phyloP scores from a whole-genome alignment of 2,329 filamentous ascomycete genomes.

The Metarhizium robertsii region DNA sequence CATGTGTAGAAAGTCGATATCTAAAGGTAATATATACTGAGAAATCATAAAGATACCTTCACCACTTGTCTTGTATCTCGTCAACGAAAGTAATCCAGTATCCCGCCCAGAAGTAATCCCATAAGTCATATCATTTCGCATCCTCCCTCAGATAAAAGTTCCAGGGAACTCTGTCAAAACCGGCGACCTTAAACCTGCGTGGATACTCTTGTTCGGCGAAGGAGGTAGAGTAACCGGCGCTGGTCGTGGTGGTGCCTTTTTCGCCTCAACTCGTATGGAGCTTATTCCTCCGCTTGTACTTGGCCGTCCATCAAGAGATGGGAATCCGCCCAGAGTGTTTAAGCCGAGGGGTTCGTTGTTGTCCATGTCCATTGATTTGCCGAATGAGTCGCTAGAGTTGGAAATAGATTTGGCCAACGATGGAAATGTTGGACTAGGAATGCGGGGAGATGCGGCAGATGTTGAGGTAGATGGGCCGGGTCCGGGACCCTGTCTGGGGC shows the following conservation, averaged over 20 bases:
- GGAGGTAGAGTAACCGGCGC: slow-evolving; percentile 19
- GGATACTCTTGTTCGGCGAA: slow-evolving; percentile 6
- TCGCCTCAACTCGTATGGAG: slow-evolving; percentile 19
- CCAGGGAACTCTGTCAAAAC: not conserved
- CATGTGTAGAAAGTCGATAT: too few relatives aligned
- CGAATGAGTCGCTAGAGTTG: slow-evolving; percentile 20
- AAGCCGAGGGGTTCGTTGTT: slow-evolving; percentile 5
- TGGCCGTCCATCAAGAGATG: slow-evolving; percentile 5
- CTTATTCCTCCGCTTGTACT: not conserved
- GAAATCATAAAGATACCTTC: not conserved
- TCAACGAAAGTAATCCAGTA: not conserved
- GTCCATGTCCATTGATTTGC: slow-evolving; percentile 20
- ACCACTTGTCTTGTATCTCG: not conserved
- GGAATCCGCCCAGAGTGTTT: not conserved
- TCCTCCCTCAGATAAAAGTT: not conserved
- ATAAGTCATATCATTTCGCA: not conserved
- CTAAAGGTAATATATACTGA: not conserved
- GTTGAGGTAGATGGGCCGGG: slow-evolving; percentile 16
- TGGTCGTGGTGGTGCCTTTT: slow-evolving; percentile 23
- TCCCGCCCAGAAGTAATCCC: not conserved
- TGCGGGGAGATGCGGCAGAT: slow-evolving; percentile 19
- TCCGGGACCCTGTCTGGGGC: slow-evolving; percentile 1
- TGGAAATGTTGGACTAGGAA: slow-evolving; percentile 27
- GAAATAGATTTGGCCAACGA: slow-evolving; percentile 26
- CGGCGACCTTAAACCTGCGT: not conserved